These are phyloP conservation scores for Fusarium buharicum DNA, from an alignment of 2,329 filamentous ascomycete genomes.

Conservation along the genomic window DNA sequence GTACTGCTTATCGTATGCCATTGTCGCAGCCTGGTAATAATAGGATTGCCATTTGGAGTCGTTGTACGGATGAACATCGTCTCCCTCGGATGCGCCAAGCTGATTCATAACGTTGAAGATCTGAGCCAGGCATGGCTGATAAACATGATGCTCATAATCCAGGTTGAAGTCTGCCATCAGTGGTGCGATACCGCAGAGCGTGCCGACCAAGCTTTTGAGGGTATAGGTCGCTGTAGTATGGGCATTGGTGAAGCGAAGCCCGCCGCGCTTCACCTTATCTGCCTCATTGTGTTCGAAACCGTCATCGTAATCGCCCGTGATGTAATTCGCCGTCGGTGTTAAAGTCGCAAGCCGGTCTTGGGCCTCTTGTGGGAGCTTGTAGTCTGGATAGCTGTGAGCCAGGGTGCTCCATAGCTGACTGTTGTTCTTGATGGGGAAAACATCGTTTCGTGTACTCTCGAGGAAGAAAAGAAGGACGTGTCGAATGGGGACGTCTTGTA, in stretches of 20 bases:
- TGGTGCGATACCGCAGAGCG: conserved; percentile 56
- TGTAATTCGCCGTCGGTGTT: conserved; percentile 49
- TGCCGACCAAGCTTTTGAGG: conserved; percentile 55
- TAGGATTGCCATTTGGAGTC: conserved; percentile 47
- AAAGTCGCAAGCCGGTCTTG: conserved; percentile 43
- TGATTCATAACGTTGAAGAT: conserved; percentile 51
- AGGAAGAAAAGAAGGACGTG: conserved; percentile 57
- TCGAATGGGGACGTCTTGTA: conserved; percentile 51
- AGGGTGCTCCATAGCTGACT: conserved; percentile 51
- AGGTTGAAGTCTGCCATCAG: conserved; percentile 56
- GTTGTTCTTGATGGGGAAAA: conserved; percentile 57
- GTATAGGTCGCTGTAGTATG: conserved; percentile 57
- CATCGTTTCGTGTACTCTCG: conserved; percentile 58
- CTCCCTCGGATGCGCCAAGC: conserved; percentile 15
- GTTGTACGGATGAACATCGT: conserved; percentile 10
- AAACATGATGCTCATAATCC: conserved; percentile 55
- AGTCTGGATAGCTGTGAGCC: conserved; percentile 45
- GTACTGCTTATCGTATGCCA: conserved; percentile 50
- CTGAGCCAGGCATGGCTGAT: conserved; percentile 58
- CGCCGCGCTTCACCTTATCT: conserved; percentile 47
- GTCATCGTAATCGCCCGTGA: conserved; percentile 52
- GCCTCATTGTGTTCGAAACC: conserved; percentile 44
- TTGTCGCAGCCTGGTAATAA: conserved; percentile 49
- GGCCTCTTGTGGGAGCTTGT: conserved; percentile 48
- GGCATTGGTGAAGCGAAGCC: conserved; percentile 54